These are phyloP conservation scores for Aspergillus pseudonomiae DNA, from an alignment of 2,329 filamentous ascomycete species.

Conservation along the genomic window DNA sequence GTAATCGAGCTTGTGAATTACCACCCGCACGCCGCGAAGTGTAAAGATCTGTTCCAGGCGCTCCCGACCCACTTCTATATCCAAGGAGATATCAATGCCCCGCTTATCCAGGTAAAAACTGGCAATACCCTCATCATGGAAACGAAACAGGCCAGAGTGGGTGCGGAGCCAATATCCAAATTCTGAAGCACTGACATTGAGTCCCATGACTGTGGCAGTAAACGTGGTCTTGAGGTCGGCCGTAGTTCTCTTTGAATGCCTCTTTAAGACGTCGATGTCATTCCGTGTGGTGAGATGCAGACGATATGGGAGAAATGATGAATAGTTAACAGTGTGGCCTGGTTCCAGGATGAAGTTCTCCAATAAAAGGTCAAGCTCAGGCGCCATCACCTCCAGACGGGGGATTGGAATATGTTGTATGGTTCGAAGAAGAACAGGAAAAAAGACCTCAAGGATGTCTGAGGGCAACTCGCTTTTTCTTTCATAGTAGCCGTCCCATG, in stretches of 20 bases:
- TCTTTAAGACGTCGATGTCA: conserved; percentile 82
- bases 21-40: conserved; percentile 73
- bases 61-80: conserved; percentile 80
- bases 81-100: conserved; percentile 82
- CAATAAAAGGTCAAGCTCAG: conserved; percentile 79
- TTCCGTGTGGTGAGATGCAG: conserved; percentile 82
- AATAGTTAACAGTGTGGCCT: conserved; percentile 78
- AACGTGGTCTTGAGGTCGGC: conserved; percentile 71
- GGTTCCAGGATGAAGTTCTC: conserved; percentile 92
- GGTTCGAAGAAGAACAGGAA: conserved; percentile 74
- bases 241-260: conserved; percentile 66
- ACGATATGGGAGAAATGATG: conserved; percentile 85
- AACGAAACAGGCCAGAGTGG: conserved; percentile 72
- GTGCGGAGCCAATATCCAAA: conserved; percentile 87
- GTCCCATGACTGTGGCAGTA: conserved; percentile 76
- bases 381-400: conserved; percentile 81
- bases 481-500: conserved; percentile 67
- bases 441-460: conserved; percentile 77
- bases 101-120: conserved; percentile 83
- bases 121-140: conserved; percentile 82
- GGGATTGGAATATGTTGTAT: conserved; percentile 90
- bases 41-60: conserved; percentile 79
- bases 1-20: conserved; percentile 86
- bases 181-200: conserved; percentile 83
- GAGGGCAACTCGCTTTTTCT: conserved; percentile 72